These are phyloP conservation scores for Aspergillus campestris DNA, from an alignment of 495 filamentous ascomycete genomes.

Conservation along the genomic window DNA sequence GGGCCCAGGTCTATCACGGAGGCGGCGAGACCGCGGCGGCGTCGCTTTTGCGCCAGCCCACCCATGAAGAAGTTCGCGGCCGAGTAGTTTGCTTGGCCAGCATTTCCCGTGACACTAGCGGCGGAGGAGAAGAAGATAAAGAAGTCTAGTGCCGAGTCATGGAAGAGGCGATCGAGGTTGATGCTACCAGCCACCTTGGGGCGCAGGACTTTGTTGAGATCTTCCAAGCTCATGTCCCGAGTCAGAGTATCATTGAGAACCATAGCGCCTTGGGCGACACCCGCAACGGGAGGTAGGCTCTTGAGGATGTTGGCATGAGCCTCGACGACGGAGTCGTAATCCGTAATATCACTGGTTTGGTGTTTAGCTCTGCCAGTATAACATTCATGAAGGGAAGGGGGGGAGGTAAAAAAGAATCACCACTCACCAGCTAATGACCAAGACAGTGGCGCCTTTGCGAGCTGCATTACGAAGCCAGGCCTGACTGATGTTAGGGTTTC, in stretches of 20 bases:
- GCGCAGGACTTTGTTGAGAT: not conserved
- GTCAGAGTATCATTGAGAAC: constrained; percentile 10
- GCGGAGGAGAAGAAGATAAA: constrained; percentile 51
- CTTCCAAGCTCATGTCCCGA: constrained; percentile 1
- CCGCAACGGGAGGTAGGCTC: constrained; percentile 5
- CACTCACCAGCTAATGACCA: not conserved
- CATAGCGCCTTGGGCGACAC: constrained; percentile 12
- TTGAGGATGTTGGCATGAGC: not conserved
- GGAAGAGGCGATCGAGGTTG: not conserved
- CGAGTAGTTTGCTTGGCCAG: constrained; percentile 50
- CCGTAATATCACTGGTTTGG: not conserved
- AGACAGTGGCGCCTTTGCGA: not conserved
- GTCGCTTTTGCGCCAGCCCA: not conserved
- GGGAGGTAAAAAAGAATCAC: too few relatives aligned
- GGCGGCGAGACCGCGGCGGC: not conserved
- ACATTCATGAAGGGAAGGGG: not conserved
- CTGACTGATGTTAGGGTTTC: constrained; percentile 36
- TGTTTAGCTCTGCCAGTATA: not conserved
- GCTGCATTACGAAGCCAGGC: constrained; percentile 22
- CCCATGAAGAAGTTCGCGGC: constrained; percentile 22
- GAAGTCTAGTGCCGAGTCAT: constrained; percentile 35
- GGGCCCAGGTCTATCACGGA: not conserved
- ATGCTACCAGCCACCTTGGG: constrained; percentile 11
- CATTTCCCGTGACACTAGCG: constrained; percentile 43
- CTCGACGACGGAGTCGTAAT: not conserved